Evolutionary conservation across 352 stramenopile species (phyloP).

Genomic region (Globisporangium barbulae): DNA sequence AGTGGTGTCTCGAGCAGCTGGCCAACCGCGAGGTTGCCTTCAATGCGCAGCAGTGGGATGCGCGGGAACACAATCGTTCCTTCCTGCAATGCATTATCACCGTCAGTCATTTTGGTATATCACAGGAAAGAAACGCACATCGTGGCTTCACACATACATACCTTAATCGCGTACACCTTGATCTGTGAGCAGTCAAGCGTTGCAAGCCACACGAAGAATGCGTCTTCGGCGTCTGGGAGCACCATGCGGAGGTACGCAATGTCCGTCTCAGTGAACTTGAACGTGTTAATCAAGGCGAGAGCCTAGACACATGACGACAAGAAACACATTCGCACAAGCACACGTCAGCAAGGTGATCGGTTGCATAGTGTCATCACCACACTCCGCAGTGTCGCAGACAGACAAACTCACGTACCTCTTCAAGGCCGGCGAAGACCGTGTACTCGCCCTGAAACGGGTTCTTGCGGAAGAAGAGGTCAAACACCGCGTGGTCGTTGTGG

Average conservation of each 20-base stretch:
- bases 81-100: conserved; percentile 44
- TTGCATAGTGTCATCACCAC: not conserved
- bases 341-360: not conserved
- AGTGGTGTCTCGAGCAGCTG: conserved; percentile 98
- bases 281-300: conserved; percentile 92
- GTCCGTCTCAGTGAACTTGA: conserved; percentile 92
- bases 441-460: conserved; percentile 98
- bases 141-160: conserved; percentile 6
- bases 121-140: not conserved
- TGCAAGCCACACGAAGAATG: conserved; percentile 95
- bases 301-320: conserved; percentile 12
- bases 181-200: conserved; percentile 92
- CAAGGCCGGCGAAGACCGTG: conserved; percentile 92
- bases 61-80: conserved; percentile 96
- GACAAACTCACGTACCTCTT: conserved; percentile 42
- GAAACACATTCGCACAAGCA: not conserved
- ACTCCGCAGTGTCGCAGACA: not conserved
- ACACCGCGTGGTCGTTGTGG: conserved; percentile 91
- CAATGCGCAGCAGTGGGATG: conserved; percentile 92
- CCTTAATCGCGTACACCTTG: conserved; percentile 92
- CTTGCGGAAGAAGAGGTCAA: conserved; percentile 99
- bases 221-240: conserved; percentile 87
- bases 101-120: not conserved
- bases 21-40: conserved; percentile 91
- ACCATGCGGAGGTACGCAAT: conserved; percentile 93